Evolutionary conservation across 2,329 filamentous ascomycete genomes (phyloP), one percentile per base, ranked within the genome.

Genomic region (Teratosphaeria gauchensis): DNA sequence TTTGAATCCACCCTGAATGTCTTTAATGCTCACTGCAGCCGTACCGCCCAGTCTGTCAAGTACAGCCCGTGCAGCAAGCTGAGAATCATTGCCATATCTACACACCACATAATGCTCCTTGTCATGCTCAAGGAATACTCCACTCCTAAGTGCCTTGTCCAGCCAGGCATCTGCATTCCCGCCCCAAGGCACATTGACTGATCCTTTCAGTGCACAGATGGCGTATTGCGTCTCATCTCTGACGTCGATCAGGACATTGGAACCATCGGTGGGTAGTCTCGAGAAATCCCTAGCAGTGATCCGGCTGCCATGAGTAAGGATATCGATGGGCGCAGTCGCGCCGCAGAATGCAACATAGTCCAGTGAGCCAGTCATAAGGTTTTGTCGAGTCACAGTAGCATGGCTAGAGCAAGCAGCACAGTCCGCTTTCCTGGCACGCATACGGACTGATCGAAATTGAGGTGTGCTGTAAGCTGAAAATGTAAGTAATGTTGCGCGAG

Each of bases 301-400:
- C 8, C 91, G 82, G 64, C 94, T 87, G 0, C 84, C 78, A 0
- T 83, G 74, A 5, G 67, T 69, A 0, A 96, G 78, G 2, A 87
- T 62, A 9, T 77, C 74, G 19, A 87, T 76, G 0, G 84, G 80
- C 4, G 61, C 53, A 2, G 60, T 80, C 0, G 84, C 79, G 4
- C 92, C 91, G 69, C 92, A 97, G 69, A 97, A 96, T 56, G 87
- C 84, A 0, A 88, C 81, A 70, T 97, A 97, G 69, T 96, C 90
- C 53, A 92, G 77, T 4, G 83, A 85, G 0, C 88, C 87, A 0
- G 79, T 80, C 21, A 73, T 76, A 56, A 96, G 74, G 7, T 80
- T 81, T 11, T 85, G 78, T 7, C 83, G 70, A 0, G 86, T 87
- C 11, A 96, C 78, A 0, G 77, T 82, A 0, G 83, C 80, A 8